Evolutionary conservation across 371 early-diverging fungal genomes (phyloP), one percentile per base, ranked within the genome.

Genomic region (Batkoa obscura): DNA sequence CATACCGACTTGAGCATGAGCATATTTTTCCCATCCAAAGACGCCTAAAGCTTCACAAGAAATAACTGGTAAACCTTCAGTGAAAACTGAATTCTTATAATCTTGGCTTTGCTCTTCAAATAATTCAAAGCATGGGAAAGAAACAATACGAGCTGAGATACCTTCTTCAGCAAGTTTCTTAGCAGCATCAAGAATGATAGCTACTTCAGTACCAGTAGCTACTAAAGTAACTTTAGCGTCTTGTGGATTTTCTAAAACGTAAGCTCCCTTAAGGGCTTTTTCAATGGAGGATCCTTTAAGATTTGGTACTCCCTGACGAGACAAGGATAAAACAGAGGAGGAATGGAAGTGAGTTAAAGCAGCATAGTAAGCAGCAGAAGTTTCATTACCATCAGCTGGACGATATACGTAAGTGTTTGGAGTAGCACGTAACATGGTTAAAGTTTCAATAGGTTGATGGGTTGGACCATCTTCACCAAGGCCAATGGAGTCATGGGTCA

Each of bases 401-500:
- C 99, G 82, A 66, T 94, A 69, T 55, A 78, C 77, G 39, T 83
- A 66, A 62, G 87, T 71, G 75, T 93, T 90, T 55, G 99, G 99
- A 33, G 90, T 83, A 10, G 98, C 98, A 55, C 99, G 85, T 32
- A 94, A 72, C 64, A 81, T 72, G 42, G 97, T 80, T 62, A 98
- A 65, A n/a, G 92, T 92, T 71, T 99, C 99, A 52, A 99, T 85
- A 4, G 99, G 99, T 70, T 99, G 99, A 73, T 99, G 99, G 45
- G 99, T 99, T 34, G 99, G 98, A 3, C 99, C 99, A 69, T 99
- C 99, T 71, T 98, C 98, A 65, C 83, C 83, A 35, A 95, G 77
- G 62, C 95, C 97, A 62, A 99, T 94, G 32, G 97, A 96, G 75
- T 99, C 99, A 79, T 99, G 99, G 52, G 99, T 98, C 88, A 94